Evolutionary conservation across 352 stramenopile genomes (phyloP).

Genomic region (Phytophthora litchii): DNA sequence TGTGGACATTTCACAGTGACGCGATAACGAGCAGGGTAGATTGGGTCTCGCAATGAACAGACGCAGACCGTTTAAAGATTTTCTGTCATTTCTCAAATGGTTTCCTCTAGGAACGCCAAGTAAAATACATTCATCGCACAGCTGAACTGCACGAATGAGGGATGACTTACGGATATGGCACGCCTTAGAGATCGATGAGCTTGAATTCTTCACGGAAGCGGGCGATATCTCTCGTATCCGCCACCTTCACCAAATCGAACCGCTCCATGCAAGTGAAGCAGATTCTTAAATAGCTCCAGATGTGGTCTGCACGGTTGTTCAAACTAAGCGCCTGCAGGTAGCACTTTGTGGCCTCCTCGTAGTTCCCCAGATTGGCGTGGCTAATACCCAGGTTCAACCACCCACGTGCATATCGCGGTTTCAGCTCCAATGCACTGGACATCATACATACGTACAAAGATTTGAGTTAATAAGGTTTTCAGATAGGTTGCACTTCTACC

Average conservation of each 20-base stretch:
- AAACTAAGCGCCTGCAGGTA: slow-evolving; percentile 97
- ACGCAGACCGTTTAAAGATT: slow-evolving; percentile 35
- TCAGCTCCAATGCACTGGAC: slow-evolving; percentile 91
- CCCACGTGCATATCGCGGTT: slow-evolving; percentile 96
- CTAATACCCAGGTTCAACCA: slow-evolving; percentile 99
- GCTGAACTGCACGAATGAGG: slow-evolving; percentile 6
- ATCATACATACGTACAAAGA: slow-evolving; percentile 12
- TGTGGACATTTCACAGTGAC: slow-evolving; percentile 38
- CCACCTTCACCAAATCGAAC: slow-evolving; percentile 96
- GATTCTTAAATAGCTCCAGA: slow-evolving; percentile 99
- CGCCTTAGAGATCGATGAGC: slow-evolving; percentile 73
- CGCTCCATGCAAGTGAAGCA: slow-evolving; percentile 97
- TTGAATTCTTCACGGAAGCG: slow-evolving; percentile 88
- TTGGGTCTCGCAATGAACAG: slow-evolving; percentile 16
- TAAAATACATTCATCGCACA: slow-evolving; percentile 31
- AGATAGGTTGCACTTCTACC: not conserved
- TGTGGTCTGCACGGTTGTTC: slow-evolving; percentile 95
- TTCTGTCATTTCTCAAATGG: slow-evolving; percentile 17
- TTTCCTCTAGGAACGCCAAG: slow-evolving; percentile 29
- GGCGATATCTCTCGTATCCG: slow-evolving; percentile 82
- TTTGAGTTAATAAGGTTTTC: not conserved
- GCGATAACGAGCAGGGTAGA: slow-evolving; percentile 1
- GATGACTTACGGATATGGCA: not conserved
- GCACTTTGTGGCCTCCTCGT: slow-evolving; percentile 95
- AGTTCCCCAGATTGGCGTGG: slow-evolving; percentile 96